phyloP scores from a whole-genome alignment of 139 green algal species.

The Trebouxia sp. region DNA sequence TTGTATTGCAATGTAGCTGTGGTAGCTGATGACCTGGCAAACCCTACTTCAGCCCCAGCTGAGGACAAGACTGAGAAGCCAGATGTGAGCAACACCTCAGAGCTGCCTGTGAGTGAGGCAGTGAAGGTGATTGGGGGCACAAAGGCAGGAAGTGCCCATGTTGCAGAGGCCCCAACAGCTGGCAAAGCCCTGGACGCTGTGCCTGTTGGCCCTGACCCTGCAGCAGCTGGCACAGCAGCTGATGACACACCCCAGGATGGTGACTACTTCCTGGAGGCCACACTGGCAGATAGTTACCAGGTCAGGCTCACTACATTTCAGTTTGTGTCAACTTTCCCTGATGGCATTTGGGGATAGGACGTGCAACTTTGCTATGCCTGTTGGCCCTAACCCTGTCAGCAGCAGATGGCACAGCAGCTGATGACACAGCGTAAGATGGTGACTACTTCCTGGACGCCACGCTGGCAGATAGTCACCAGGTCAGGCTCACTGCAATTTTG shows the following conservation, averaged over 20 bases:
- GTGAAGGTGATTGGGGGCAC: slow-evolving; percentile 6
- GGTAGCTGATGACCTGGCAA: neutral
- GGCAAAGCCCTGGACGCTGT: slow-evolving; percentile 3
- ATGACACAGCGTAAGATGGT: too few species aligned
- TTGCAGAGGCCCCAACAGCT: neutral
- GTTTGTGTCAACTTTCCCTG: too few species aligned
- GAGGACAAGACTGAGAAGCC: neutral
- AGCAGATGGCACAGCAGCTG: too few species aligned
- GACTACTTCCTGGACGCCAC: too few species aligned
- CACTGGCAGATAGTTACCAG: too few species aligned
- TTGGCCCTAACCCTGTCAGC: too few species aligned
- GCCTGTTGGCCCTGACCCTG: slow-evolving; percentile 13
- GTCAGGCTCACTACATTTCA: too few species aligned
- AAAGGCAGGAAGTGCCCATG: slow-evolving; percentile 1
- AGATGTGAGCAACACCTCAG: neutral
- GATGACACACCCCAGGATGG: slow-evolving; percentile 22
- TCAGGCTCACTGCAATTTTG: too few species aligned
- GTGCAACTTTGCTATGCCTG: too few species aligned
- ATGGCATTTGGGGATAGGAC: too few species aligned
- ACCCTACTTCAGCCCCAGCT: neutral
- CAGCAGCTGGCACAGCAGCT: neutral
- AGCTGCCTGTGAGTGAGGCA: neutral
- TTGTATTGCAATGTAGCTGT: neutral
- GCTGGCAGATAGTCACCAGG: too few species aligned
- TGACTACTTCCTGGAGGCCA: slow-evolving; percentile 19